Evolutionary conservation across 305 asterid genomes (phyloP).

Genomic region (Solanum hybrid): DNA sequence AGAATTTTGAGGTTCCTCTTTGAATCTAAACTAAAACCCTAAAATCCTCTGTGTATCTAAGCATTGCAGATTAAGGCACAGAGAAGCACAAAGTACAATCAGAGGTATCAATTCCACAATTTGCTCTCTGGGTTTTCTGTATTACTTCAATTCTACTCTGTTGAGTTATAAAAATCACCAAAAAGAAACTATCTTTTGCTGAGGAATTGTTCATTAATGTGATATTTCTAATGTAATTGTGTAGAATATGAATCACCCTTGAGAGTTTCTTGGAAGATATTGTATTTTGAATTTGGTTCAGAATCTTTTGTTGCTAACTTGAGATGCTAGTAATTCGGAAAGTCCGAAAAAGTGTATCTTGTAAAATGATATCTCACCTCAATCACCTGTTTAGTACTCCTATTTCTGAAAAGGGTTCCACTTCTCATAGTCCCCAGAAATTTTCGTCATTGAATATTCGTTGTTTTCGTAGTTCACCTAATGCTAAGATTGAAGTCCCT

Average conservation of each 20-base stretch:
- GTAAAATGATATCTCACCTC: conserved; percentile 40
- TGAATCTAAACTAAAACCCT: not conserved
- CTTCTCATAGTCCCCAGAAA: conserved; percentile 15
- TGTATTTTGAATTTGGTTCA: not conserved
- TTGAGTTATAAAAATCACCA: not conserved
- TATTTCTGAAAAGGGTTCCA: conserved; percentile 7
- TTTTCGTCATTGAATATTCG: conserved; percentile 21
- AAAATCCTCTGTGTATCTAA: not conserved
- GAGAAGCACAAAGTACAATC: not conserved
- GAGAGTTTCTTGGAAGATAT: not conserved
- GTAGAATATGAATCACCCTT: not conserved
- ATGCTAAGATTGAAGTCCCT: conserved; percentile 10
- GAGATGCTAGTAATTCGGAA: conserved; percentile 34
- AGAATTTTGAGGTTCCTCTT: not conserved
- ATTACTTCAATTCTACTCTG: not conserved
- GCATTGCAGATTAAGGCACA: not conserved
- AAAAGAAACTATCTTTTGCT: not conserved
- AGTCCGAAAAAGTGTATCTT: conserved; percentile 19
- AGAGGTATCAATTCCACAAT: not conserved
- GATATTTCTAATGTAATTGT: not conserved
- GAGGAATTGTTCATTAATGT: not conserved
- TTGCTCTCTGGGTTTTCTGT: not conserved
- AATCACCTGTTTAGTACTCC: conserved; percentile 12
- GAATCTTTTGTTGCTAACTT: not conserved
- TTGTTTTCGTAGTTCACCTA: conserved; percentile 18